Evolutionary conservation across 73 alveolate genomes (phyloP).

Genomic region (Paramecium octaurelia): DNA sequence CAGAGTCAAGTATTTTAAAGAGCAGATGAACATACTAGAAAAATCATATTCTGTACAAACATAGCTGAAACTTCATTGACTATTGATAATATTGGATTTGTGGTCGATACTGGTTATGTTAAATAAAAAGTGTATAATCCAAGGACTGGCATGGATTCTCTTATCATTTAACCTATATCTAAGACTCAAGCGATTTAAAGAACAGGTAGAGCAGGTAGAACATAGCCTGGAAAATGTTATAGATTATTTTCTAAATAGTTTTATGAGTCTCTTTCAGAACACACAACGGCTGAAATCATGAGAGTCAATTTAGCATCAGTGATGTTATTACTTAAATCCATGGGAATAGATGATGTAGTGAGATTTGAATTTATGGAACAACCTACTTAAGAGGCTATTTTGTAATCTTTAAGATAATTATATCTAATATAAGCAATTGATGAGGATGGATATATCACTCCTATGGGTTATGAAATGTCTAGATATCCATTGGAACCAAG

Average conservation of each 20-base stretch:
- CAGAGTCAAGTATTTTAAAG: constrained; percentile 80
- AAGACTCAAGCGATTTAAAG: constrained; percentile 92
- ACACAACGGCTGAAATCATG: constrained; percentile 81
- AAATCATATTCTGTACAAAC: constrained; percentile 93
- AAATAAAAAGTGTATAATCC: constrained; percentile 91
- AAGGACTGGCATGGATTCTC: constrained; percentile 91
- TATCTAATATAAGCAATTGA: constrained; percentile 87
- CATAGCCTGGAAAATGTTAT: constrained; percentile 93
- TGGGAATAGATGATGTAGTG: constrained; percentile 91
- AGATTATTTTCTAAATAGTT: constrained; percentile 89
- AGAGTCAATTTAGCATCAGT: constrained; percentile 81
- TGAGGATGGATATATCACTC: constrained; percentile 77
- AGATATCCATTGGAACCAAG: constrained; percentile 93
- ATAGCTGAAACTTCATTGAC: constrained; percentile 97
- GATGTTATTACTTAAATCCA: constrained; percentile 70
- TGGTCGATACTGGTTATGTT: constrained; percentile 93
- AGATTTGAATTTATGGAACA: constrained; percentile 88
- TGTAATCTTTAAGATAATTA: constrained; percentile 79
- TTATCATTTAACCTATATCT: constrained; percentile 86
- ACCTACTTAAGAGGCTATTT: constrained; percentile 80
- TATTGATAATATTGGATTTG: constrained; percentile 94
- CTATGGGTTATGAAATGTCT: constrained; percentile 83
- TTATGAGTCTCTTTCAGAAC: constrained; percentile 75
- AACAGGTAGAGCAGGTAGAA: constrained; percentile 98
- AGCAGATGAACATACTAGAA: constrained; percentile 90